Percentiles rank a stretch among this genome's conserved stretches.
These are phyloP conservation scores for Venturia oleaginea DNA, from an alignment of 2,329 filamentous ascomycete species.

Conservation along the genomic window DNA sequence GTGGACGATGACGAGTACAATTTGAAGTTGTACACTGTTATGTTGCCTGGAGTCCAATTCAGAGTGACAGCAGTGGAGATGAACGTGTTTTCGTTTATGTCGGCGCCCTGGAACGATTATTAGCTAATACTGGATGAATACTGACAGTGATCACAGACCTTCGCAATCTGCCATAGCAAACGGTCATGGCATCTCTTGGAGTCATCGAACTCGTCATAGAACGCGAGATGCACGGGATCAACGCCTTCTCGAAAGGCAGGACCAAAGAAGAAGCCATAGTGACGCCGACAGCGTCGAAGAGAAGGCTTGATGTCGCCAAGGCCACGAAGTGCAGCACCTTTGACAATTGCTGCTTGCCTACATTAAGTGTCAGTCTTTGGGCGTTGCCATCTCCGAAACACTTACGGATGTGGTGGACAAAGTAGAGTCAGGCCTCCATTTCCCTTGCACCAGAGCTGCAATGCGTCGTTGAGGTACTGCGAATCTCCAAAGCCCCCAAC, in stretches of 20 bases:
- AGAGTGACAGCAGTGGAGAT: no score
- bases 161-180: neutral
- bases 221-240: neutral
- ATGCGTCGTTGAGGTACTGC: neutral
- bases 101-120: no score
- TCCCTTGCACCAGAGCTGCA: neutral
- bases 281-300: neutral
- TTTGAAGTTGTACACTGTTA: no score
- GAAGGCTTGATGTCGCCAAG: neutral
- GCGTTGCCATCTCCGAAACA: no score
- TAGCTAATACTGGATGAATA: no score
- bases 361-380: no score
- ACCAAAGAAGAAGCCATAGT: neutral
- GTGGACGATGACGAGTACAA: no score
- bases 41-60: no score
- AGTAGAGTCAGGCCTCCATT: neutral
- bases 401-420: neutral
- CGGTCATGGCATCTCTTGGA: neutral
- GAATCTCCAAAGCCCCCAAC: neutral
- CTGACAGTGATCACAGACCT: neutral
- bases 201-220: neutral
- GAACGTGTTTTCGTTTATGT: no score
- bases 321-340: slow-evolving; percentile 1
- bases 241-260: neutral
- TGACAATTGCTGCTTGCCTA: slow-evolving; percentile 6